phyloP scores from a whole-genome alignment of 208 protist genomes.

The Trypanosomatidae sp. region DNA sequence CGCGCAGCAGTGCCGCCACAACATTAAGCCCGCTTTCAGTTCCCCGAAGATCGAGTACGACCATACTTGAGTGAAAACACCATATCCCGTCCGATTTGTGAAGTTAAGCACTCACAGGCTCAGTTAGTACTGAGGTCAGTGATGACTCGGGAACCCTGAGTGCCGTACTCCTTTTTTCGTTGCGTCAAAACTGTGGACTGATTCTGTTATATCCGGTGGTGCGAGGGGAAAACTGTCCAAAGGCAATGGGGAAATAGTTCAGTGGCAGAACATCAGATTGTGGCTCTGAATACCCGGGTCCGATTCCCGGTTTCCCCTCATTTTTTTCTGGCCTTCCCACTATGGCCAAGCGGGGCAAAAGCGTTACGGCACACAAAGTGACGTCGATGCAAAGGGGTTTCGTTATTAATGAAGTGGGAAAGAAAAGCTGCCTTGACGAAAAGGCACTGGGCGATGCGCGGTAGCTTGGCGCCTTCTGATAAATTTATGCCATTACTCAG shows the following conservation, averaged over 20 bases:
- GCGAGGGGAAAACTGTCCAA: neutral
- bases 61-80: conserved; percentile 44
- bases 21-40: no score
- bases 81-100: conserved; percentile 45
- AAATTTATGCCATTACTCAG: conserved; percentile 75
- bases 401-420: neutral
- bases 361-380: conserved; percentile 36
- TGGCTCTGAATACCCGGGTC: conserved; percentile 84
- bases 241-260: conserved; percentile 65
- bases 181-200: neutral
- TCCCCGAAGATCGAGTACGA: conserved; percentile 13
- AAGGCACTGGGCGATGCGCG: neutral
- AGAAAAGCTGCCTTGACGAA: neutral
- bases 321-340: conserved; percentile 36
- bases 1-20: no score
- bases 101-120: conserved; percentile 46
- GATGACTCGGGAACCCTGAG: conserved; percentile 13
- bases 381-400: neutral
- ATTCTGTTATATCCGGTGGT: neutral
- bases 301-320: conserved; percentile 85
- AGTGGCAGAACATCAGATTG: conserved; percentile 89
- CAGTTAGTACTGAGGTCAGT: conserved; percentile 28
- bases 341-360: conserved; percentile 6
- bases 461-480: no score
- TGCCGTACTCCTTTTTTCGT: neutral